Percentiles rank a stretch among this genome's conserved stretches.
phyloP scores from a whole-genome alignment of 2,329 filamentous ascomycete species.

The Pyrenochaeta sp. region DNA sequence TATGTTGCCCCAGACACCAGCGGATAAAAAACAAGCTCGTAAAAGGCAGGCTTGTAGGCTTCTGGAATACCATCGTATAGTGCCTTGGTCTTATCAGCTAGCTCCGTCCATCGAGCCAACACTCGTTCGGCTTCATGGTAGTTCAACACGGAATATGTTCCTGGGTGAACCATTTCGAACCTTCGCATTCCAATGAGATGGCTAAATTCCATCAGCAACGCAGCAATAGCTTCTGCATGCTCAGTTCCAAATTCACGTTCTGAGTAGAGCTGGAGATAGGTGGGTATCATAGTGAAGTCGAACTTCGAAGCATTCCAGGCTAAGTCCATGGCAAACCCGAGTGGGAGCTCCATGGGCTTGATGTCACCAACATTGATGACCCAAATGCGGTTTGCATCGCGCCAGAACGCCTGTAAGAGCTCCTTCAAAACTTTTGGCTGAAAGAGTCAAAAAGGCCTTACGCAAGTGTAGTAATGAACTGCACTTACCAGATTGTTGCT shows the following conservation, averaged over 20 bases:
- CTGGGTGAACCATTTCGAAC: constrained; percentile 16
- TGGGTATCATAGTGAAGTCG: constrained; percentile 56
- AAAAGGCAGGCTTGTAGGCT: constrained; percentile 61
- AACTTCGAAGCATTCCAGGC: constrained; percentile 25
- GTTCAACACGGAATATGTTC: constrained; percentile 20
- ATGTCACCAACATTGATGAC: constrained; percentile 34
- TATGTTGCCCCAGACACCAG: constrained; percentile 59
- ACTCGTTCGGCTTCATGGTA: constrained; percentile 23
- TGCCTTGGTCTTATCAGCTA: constrained; percentile 6
- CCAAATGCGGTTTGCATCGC: constrained; percentile 26
- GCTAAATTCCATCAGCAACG: constrained; percentile 22
- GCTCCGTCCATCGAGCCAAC: constrained; percentile 9
- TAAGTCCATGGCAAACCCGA: constrained; percentile 27
- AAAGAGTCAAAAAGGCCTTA: neutral
- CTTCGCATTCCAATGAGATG: constrained; percentile 20
- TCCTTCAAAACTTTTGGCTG: constrained; percentile 22
- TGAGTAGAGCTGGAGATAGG: constrained; percentile 11
- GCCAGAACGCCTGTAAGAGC: constrained; percentile 18
- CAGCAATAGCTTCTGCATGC: constrained; percentile 6
- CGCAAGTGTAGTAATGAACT: too few species aligned
- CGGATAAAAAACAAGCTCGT: constrained; percentile 66
- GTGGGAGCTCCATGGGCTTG: constrained; percentile 29
- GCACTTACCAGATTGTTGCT: constrained; percentile 17
- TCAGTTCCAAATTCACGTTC: constrained; percentile 19
- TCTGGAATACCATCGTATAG: constrained; percentile 50